Base-by-base conservation (phyloP, 495 filamentous ascomycete genomes). In the Neurospora sp. region DNA sequence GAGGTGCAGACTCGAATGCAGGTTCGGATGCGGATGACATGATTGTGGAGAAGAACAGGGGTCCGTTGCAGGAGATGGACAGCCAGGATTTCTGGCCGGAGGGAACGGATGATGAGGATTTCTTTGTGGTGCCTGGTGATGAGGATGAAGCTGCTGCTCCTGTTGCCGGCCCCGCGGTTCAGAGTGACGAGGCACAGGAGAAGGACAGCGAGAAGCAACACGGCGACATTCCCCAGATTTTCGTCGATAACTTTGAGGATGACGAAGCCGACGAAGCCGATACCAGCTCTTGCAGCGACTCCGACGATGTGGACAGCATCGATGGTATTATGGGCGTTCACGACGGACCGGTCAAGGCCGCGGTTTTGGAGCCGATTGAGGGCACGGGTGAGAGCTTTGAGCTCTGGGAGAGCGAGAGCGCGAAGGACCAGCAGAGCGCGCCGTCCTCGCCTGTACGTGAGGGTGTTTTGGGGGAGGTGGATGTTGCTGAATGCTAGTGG, bases 71-170 rank as follows among this genome's bases (percentile, higher is more conserved):
- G 8, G 90, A 94, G 79, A 88, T 96, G 74, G 85, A 89, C 54
- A 89, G 88, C 14, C 84, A 88, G 27, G 92, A 94, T 66, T 96
- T 90, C 82, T 94, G 93, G 75, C 88, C 88, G 18, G 86, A 88
- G 11, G 92, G 89, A 5, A 89, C 87, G 66, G 88, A 92, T 79
- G 88, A 86, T 40, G 85, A 86, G 39, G 90, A 88, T 1, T 85
- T 88, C 71, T 82, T 89, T 37, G 82, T 90, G 46, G 77, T 92
- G 9, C 85, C 87, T 23, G 89, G 84, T 10, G 89, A 92, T 40
- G 88, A 90, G 11, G 83, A 86, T 8, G 82, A 85, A 14, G 75
- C 69, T 18, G 77, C 75, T 74, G 73, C 77, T 35, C 0, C 27
- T 0, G 54, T 66, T 66, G 54, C 27, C 9, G 54, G 6, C 7